Evolutionary conservation across 1,284 basidiomycete species (phyloP), one percentile per base, ranked within the genome.

Genomic region (Ustilago bromivora): DNA sequence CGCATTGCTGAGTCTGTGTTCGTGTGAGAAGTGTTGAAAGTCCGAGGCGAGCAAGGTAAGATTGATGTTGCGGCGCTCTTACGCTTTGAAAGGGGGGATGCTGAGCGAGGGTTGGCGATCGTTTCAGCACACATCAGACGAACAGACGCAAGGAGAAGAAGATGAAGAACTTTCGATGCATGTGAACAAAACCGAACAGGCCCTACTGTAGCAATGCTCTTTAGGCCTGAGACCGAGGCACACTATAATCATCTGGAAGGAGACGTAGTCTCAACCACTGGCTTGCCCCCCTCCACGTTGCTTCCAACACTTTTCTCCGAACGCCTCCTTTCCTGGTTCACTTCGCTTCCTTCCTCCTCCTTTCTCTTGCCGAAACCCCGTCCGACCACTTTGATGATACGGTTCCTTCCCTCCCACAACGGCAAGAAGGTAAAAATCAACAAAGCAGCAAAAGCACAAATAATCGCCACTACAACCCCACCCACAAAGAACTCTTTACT

Each of bases 391-490:
- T 40, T 57, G 0, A 19, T 23, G 43, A 78, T 72, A 8, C 62
- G 36, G 17, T 31, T 31, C 5, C 67, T 61, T 2, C 76, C 73
- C 12, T 76, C 64, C 55, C 59, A 67, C 2, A 78, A 66, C 2
- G 78, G 76, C 47, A 80, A 59, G 55, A 78, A 64, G 3, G 66
- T 65, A 47, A 78, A 71, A 60, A 78, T 69, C 7, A 80, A 38
- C 28, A 80, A 49, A 0, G 76, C 78, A 0, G 55, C 69, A 54
- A 80, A 78, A 13, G 70, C 80, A 83, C 84, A 85, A 28, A 83
- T 79, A 57, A 83, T 61, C 1, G 70, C 65, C 15, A 85, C 83
- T 15, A 81, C 69, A 10, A 83, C 66, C 83, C 84, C 84, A 17
- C 84, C 84, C 4, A 59, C 53, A 35, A 85, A 85, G 62, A 85